These are phyloP conservation scores for Gigaspora rosea DNA, from an alignment of 192 early-diverging fungal genomes.

Conservation along the genomic window DNA sequence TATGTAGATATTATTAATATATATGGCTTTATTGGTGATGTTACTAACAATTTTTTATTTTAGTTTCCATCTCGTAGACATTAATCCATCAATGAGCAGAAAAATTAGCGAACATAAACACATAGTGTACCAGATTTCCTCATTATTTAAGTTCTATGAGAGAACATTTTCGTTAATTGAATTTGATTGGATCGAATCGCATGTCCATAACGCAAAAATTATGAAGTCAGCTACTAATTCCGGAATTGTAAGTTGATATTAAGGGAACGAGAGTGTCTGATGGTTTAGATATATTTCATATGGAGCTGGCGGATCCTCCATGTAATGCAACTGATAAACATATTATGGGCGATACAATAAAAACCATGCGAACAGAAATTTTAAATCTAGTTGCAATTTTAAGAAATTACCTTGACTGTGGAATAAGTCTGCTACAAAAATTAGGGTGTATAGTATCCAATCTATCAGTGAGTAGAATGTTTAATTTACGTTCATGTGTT, in stretches of 20 bases:
- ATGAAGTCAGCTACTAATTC: constrained; percentile 31
- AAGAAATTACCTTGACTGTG: constrained; percentile 30
- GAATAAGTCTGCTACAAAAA: constrained; percentile 24
- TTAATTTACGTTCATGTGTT: constrained; percentile 5
- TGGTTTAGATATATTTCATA: constrained; percentile 1
- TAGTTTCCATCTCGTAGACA: constrained; percentile 26
- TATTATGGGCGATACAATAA: constrained; percentile 11
- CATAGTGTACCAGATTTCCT: constrained; percentile 23
- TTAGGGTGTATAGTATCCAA: constrained; percentile 25
- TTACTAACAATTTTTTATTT: constrained; percentile 1
- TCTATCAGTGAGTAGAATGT: constrained; percentile 23
- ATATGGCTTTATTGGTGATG: not conserved
- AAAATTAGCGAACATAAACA: constrained; percentile 32
- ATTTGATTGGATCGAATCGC: constrained; percentile 32
- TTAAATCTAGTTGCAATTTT: constrained; percentile 25
- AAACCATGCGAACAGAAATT: constrained; percentile 13
- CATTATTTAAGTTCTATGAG: constrained; percentile 30
- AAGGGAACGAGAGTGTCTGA: constrained; percentile 18
- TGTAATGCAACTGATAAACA: constrained; percentile 27
- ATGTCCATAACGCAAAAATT: constrained; percentile 20
- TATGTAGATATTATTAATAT: constrained; percentile 26
- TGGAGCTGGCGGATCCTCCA: constrained; percentile 5
- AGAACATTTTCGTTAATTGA: constrained; percentile 25
- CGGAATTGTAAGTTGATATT: constrained; percentile 9
- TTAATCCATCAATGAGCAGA: constrained; percentile 26